Evolutionary conservation across 371 early-diverging fungal genomes (phyloP), one percentile per base, ranked within the genome.

Genomic region (Mortierella sp.): DNA sequence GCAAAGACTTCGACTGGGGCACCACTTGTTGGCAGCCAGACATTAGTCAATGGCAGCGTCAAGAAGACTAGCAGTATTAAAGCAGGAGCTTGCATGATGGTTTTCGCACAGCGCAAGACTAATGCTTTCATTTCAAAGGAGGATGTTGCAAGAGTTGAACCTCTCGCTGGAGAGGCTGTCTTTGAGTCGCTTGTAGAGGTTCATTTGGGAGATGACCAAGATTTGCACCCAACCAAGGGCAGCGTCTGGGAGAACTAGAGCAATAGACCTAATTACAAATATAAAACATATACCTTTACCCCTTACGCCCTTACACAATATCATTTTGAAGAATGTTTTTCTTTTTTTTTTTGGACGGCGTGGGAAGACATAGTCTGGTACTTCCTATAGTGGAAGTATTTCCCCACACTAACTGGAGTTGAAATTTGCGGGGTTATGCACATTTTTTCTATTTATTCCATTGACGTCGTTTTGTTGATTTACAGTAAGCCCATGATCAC

Each of bases 61-160:
- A 55, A 33, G 33, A 58, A 47, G 47, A 70, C 75, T 41, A 77
- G 86, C 41, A 87, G 87, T 3, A 92, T 97, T 58, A 87, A 88
- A 4, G 95, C 95, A 0, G 93, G 95, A 28, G 96, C 94, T 21
- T 91, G 93, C 38, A 90, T 94, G 85, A 94, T 97, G 88, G 93
- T 96, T 10, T 96, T 96, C 84, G 94, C 94, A 5, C 93, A 96
- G 72, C 90, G 97, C 48, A 77, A 87, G 36, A 86, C 81, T 41
- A 94, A 96, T 77, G 85, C 77, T 0, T 94, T 95, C 69, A 94
- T 98, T 71, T 74, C 77, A 4, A 93, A 94, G 24, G 92, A 89
- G n/a, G 72, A 83, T 7, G 89, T 93, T 16, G 84, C 85, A 32
- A 48, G 84, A 1, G 67, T 95, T 48, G 93, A 95, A 70, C 87